These are phyloP conservation scores for Fagus crenata DNA, from an alignment of 306 rosid species.

Conservation along the genomic window DNA sequence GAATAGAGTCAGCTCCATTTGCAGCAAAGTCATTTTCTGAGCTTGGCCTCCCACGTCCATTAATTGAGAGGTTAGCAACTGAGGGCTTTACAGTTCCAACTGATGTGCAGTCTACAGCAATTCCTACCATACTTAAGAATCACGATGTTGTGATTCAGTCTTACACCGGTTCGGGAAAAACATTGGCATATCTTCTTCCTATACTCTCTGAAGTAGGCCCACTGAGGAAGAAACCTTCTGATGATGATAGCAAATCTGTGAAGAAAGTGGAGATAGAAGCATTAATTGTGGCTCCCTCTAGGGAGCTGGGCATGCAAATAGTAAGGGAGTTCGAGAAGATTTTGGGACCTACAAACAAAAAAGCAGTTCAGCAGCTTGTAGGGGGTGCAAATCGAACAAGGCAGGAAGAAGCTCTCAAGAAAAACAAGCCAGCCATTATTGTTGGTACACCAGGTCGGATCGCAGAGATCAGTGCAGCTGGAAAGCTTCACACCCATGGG, in stretches of 20 bases:
- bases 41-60: conserved; percentile 63
- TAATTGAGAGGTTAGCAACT: conserved; percentile 69
- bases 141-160: conserved; percentile 89
- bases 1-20: conserved; percentile 62
- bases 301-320: conserved; percentile 98
- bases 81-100: conserved; percentile 82
- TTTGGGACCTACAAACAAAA: conserved; percentile 65
- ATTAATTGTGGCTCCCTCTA: conserved; percentile 86
- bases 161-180: conserved; percentile 94
- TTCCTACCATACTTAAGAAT: conserved; percentile 71
- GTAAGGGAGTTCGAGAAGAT: conserved; percentile 94
- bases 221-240: conserved; percentile 36
- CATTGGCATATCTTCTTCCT: conserved; percentile 86
- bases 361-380: conserved; percentile 87
- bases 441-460: conserved; percentile 97
- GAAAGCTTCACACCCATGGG: conserved; percentile 84
- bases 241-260: conserved; percentile 38
- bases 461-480: conserved; percentile 87
- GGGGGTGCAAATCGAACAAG: conserved; percentile 92
- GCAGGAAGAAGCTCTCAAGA: conserved; percentile 93
- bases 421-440: conserved; percentile 81
- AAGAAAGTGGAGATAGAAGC: conserved; percentile 78
- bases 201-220: conserved; percentile 73
- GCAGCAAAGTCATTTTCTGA: conserved; percentile 73
- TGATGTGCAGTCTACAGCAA: conserved; percentile 77